These are phyloP conservation scores for Penicillium sp. DNA, from an alignment of 2,329 filamentous ascomycete species.

Conservation along the genomic window DNA sequence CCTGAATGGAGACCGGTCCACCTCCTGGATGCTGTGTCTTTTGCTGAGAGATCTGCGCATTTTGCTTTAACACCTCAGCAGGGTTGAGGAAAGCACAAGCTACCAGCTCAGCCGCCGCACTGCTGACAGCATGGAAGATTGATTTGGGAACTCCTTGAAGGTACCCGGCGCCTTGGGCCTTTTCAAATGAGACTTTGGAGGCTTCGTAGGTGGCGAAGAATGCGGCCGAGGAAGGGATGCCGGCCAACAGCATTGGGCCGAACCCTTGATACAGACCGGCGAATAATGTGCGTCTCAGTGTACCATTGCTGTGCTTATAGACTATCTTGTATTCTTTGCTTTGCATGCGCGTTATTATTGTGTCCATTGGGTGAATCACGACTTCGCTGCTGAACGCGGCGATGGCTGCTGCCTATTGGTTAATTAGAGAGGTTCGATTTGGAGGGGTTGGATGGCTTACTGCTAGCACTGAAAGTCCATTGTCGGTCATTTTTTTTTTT, in stretches of 20 bases:
- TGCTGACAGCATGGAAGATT: slow-evolving; percentile 3
- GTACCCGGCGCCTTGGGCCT: slow-evolving; percentile 8
- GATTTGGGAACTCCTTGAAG: slow-evolving; percentile 2
- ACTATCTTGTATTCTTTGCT: slow-evolving; percentile 4
- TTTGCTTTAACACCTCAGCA: slow-evolving; percentile 16
- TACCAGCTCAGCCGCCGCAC: slow-evolving; percentile 10
- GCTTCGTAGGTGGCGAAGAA: slow-evolving; percentile 14
- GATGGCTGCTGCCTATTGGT: slow-evolving; percentile 9
- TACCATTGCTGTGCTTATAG: slow-evolving; percentile 11
- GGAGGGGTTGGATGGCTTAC: not conserved
- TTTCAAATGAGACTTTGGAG: slow-evolving; percentile 7
- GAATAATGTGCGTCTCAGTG: slow-evolving; percentile 7
- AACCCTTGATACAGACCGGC: slow-evolving; percentile 15
- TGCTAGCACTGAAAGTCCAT: slow-evolving; percentile 3
- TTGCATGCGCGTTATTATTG: slow-evolving; percentile 18
- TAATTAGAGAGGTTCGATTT: not conserved
- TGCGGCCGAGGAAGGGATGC: slow-evolving; percentile 6
- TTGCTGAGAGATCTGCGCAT: slow-evolving; percentile 11
- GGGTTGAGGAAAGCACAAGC: slow-evolving; percentile 13
- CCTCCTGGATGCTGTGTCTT: not conserved
- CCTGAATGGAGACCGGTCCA: not conserved
- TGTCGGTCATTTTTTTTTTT: not conserved
- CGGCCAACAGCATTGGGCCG: slow-evolving; percentile 10
- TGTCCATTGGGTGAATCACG: slow-evolving; percentile 16
- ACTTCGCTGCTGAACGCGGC: slow-evolving; percentile 14